Evolutionary conservation across 2,329 filamentous ascomycete species (phyloP).

Genomic region (Phialocephala subalpina): DNA sequence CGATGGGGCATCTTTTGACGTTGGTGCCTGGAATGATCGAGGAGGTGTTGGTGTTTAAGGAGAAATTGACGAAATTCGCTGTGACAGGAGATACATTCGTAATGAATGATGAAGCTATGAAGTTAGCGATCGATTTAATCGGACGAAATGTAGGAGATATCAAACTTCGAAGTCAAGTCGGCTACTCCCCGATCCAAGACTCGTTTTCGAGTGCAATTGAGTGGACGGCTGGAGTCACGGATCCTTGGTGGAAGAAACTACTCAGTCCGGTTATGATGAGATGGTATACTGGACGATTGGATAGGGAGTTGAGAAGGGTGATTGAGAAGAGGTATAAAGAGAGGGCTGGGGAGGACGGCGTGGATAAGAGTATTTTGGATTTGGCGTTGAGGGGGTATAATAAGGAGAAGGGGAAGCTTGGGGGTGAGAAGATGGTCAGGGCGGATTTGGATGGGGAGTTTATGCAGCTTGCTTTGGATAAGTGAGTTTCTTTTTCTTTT

Average conservation of each 20-base stretch:
- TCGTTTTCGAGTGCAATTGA: constrained; percentile 19
- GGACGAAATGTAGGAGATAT: constrained; percentile 27
- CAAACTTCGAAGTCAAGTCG: constrained; percentile 25
- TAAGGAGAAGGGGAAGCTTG: constrained; percentile 25
- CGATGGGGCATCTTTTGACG: constrained; percentile 23
- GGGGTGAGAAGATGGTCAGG: constrained; percentile 11
- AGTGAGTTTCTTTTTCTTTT: constrained; percentile 16
- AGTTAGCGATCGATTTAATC: constrained; percentile 33
- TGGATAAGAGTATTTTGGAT: constrained; percentile 31
- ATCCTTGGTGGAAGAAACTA: constrained; percentile 23
- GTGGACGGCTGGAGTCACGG: constrained; percentile 23
- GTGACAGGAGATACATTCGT: constrained; percentile 24
- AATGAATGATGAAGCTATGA: constrained; percentile 23
- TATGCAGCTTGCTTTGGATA: constrained; percentile 31
- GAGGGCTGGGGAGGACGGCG: constrained; percentile 18
- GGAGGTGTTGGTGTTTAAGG: constrained; percentile 31
- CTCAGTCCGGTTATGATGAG: constrained; percentile 26
- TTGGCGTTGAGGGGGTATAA: constrained; percentile 31
- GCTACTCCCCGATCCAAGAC: constrained; percentile 22
- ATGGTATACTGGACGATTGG: constrained; percentile 26
- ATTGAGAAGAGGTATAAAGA: constrained; percentile 27
- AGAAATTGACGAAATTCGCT: constrained; percentile 28
- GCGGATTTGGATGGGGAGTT: constrained; percentile 25
- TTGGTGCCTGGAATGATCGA: constrained; percentile 29
- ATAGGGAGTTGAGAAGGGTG: constrained; percentile 22